Base-by-base conservation (phyloP, 306 rosid genomes). In the Pterocarpus santalinus region DNA sequence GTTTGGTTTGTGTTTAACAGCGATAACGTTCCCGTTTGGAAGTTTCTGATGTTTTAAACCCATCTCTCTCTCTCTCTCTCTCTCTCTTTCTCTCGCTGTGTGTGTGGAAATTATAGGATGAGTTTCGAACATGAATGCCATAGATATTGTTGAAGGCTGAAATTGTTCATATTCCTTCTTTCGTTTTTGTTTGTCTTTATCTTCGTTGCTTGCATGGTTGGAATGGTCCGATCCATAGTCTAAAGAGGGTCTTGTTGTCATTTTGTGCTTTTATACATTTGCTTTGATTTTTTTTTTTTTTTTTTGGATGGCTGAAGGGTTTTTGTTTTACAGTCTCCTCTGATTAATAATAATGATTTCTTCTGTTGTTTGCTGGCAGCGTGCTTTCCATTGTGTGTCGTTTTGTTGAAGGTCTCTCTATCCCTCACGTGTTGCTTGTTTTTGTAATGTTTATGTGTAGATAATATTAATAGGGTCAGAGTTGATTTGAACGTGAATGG, bases 401-500 rank as follows among this genome's bases (percentile, higher is more conserved):
- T 83, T 77, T 82, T 80, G 69, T 78, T 69, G 55, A 73, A 68
- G 14, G 53, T 47, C 15, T 84, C 77, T 67, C 66, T 77, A n/a
- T 73, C 66, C 16, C 70, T 39, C 77, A 30, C 52, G 64, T 86
- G 83, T 65, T 44, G n/a, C 1, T 64, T 65, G 36, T 46, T 78
- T 72, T 83, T 65, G 39, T 69, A 16, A 16, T 69, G 8, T 12
- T 57, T 35, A 16, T 81, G 47, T 67, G 60, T 73, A 91, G 97
- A 87, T 43, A 78, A 15, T 16, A 55, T 16, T 6, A 55, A 55
- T 6, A n/a, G 81, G 66, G 80, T 58, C 67, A 87, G 80, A 91
- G 80, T 69, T 56, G 87, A 77, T 84, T 73, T 86, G 77, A 84
- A 80, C 43, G 79, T 64, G 61, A 78, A 66, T 49, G 88, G 78